Base-by-base conservation (phyloP, 768 basidiomycete genomes). In the Fomitopsis pulvina region DNA sequence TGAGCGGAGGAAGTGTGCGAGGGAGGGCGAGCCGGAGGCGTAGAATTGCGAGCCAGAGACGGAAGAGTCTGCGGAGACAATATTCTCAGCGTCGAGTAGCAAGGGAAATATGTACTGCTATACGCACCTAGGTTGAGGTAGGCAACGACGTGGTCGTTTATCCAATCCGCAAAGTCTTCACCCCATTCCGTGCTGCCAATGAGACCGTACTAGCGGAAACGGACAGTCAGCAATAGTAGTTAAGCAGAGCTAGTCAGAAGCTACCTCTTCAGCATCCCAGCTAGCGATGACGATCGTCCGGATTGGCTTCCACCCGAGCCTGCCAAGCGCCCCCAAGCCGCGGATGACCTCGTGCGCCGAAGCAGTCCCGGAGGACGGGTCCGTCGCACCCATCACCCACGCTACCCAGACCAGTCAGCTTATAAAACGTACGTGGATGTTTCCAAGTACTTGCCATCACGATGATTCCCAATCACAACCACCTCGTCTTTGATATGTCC, bases 131-230 rank as follows among this genome's bases (percentile, higher is more conserved):
- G 74, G 61, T 96, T 96, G 50, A 96, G 68, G 62, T 97, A 98
- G 12, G 88, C 77, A 14, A 89, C 92, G 39, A 84, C 87, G 53
- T 94, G 78, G 28, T 85, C 71, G 34, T 78, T 74, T 32, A 97
- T 80, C 81, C 87, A 95, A 14, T 79, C 74, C 0, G 81, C 62
- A 60, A 95, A 97, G 62, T 97, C 95, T 64, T 97, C 95, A 2
- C 83, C 92, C 79, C 86, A 95, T 66, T 97, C 95, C 3, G 90
- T 94, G 59, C 84, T 87, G 24, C 94, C 94, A 30, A 90, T 63
- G 37, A 92, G 74, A 22, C 87, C 88, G 47, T 78, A 77, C 75
- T 75, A 53, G 6, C 43, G n/a, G 50, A 26, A 37, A 22, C 41
- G 20, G 34, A 20, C 4, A 11, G 14, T 24, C 11, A 32, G 29